Evolutionary conservation across 2,329 filamentous ascomycete genomes (phyloP).

Genomic region (Epichloe elymi): DNA sequence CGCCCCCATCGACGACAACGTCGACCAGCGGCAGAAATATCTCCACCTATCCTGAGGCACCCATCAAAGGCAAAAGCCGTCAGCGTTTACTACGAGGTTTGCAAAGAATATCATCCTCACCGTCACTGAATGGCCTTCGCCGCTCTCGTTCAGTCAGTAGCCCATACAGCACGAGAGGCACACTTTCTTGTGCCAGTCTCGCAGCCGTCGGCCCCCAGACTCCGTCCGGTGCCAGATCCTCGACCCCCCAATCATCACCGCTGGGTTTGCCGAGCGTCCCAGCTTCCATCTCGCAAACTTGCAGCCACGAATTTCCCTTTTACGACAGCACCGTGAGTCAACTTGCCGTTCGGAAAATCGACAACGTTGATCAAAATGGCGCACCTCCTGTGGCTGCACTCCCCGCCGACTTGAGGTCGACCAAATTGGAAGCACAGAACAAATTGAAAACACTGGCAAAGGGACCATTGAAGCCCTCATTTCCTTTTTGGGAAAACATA

Average conservation of each 20-base stretch:
- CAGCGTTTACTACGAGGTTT: constrained; percentile 60
- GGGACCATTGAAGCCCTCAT: constrained; percentile 21
- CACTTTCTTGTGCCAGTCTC: constrained; percentile 42
- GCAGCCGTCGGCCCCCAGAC: constrained; percentile 22
- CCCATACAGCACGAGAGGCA: constrained; percentile 45
- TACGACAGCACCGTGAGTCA: constrained; percentile 31
- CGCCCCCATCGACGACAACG: constrained; percentile 13
- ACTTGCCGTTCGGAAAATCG: constrained; percentile 42
- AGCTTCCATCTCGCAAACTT: constrained; percentile 26
- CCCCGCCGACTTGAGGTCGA: constrained; percentile 47
- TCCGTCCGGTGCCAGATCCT: constrained; percentile 15
- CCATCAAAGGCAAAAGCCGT: constrained; percentile 49
- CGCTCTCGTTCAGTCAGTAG: constrained; percentile 55
- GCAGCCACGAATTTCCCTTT: constrained; percentile 26
- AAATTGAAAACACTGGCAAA: constrained; percentile 10
- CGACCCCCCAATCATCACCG: constrained; percentile 27
- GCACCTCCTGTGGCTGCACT: constrained; percentile 42
- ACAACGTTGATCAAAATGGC: constrained; percentile 28
- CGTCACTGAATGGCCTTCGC: constrained; percentile 52
- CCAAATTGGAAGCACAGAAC: constrained; percentile 16
- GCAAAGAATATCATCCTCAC: constrained; percentile 70
- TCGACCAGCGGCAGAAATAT: constrained; percentile 8
- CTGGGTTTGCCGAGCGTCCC: constrained; percentile 23
- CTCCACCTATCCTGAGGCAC: constrained; percentile 14
- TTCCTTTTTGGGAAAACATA: constrained; percentile 67